Conservation (phyloP, 164 flowering plant genomes). For the Kingdonia uniflora region DNA sequence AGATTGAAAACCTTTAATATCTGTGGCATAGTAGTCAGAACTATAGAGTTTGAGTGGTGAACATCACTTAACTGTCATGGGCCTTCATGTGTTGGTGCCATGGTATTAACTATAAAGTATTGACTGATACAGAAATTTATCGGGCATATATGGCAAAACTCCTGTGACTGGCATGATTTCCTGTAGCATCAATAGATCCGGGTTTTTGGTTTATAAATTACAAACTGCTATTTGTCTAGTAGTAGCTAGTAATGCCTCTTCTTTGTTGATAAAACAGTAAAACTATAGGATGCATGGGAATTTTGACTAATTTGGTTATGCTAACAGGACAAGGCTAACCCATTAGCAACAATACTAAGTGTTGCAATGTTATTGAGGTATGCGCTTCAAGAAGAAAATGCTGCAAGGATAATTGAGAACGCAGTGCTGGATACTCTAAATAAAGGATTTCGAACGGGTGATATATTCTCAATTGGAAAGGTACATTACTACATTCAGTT, state of each 20-base stretch:
- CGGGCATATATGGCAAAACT: too few species aligned
- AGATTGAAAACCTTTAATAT: background rate
- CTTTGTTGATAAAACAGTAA: background rate
- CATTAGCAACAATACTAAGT: slow-evolving; percentile 87
- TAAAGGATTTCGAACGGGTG: slow-evolving; percentile 83
- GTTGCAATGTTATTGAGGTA: slow-evolving; percentile 93
- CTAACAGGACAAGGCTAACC: slow-evolving; percentile 84
- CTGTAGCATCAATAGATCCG: too few species aligned
- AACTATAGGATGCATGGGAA: background rate
- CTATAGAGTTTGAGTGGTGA: too few species aligned
- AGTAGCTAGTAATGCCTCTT: background rate
- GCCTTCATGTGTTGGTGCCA: too few species aligned
- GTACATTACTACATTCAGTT: background rate
- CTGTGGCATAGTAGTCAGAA: too few species aligned
- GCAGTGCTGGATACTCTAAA: slow-evolving; percentile 73
- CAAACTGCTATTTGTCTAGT: too few species aligned
- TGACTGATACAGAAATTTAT: too few species aligned
- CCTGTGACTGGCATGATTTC: too few species aligned
- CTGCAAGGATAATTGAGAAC: slow-evolving; percentile 69
- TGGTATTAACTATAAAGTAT: too few species aligned
- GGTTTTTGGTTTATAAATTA: too few species aligned
- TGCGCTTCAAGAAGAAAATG: slow-evolving; percentile 73
- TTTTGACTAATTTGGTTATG: slow-evolving; percentile 2
- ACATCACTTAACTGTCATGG: too few species aligned
- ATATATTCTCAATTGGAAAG: slow-evolving; percentile 78